phyloP scores from a whole-genome alignment of 768 basidiomycete species.

The Leccinum longicurvipes region DNA sequence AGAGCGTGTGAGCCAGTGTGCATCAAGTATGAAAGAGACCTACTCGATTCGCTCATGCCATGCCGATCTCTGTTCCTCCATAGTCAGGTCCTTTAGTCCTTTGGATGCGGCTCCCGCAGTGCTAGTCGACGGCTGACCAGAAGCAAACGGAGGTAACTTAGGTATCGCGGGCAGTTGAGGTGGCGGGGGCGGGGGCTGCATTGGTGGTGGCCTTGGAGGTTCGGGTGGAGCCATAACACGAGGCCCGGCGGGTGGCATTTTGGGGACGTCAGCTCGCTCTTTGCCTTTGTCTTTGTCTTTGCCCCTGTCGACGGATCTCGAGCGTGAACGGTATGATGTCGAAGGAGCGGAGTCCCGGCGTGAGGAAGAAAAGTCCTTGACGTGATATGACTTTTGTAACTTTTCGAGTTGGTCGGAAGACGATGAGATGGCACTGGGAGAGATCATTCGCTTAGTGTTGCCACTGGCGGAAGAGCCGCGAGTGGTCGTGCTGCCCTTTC shows the following conservation, averaged over 20 bases:
- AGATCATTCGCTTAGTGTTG: slow-evolving; percentile 13
- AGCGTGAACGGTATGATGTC: slow-evolving; percentile 6
- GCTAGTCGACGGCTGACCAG: slow-evolving; percentile 6
- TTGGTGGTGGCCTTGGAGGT: slow-evolving; percentile 13
- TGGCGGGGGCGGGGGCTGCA: slow-evolving; percentile 22
- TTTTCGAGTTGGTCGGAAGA: slow-evolving; percentile 27
- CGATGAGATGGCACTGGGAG: slow-evolving; percentile 23
- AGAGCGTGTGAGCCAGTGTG: background rate
- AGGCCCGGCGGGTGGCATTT: background rate
- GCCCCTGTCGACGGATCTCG: slow-evolving; percentile 10
- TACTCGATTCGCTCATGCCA: slow-evolving; percentile 44
- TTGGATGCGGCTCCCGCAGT: background rate
- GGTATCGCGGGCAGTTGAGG: slow-evolving; percentile 17
- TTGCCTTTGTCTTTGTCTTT: slow-evolving; percentile 2
- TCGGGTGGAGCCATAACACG: slow-evolving; percentile 3
- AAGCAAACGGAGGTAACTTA: slow-evolving; percentile 18
- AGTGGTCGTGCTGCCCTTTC: slow-evolving; percentile 14
- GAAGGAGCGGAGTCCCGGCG: slow-evolving; percentile 9
- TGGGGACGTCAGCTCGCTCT: background rate
- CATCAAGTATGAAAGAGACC: slow-evolving; percentile 10
- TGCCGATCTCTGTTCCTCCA: slow-evolving; percentile 35
- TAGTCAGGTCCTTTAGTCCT: slow-evolving; percentile 23
- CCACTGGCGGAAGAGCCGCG: slow-evolving; percentile 13
- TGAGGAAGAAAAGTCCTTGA: background rate
- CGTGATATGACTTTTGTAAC: slow-evolving; percentile 8